Conservation (phyloP, 2,329 filamentous ascomycete species). For the Alternaria hordeiaustralica region DNA sequence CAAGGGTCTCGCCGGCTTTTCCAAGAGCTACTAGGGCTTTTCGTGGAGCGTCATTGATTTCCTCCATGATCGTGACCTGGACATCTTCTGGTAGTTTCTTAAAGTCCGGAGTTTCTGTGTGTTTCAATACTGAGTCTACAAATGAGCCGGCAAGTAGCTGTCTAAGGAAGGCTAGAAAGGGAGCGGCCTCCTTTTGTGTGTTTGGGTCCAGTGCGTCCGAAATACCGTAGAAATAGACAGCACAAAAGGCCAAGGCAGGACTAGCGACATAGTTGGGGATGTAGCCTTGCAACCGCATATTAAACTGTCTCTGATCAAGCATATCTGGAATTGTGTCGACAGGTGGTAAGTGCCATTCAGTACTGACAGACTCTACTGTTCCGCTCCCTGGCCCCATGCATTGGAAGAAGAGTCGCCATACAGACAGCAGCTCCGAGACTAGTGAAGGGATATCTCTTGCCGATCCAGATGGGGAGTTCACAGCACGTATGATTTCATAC, state of each 20-base stretch:
- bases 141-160: conserved; percentile 30
- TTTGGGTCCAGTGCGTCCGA: conserved; percentile 27
- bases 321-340: conserved; percentile 9
- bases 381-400: conserved; percentile 25
- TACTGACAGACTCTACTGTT: conserved; percentile 25
- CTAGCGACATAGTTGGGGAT: conserved; percentile 27
- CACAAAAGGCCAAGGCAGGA: conserved; percentile 34
- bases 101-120: conserved; percentile 19
- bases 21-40: conserved; percentile 28
- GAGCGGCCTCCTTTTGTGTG: conserved; percentile 28
- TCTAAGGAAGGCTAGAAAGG: conserved; percentile 37
- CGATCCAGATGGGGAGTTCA: conserved; percentile 9
- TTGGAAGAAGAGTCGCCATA: conserved; percentile 46
- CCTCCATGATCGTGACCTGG: conserved; percentile 18
- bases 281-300: conserved; percentile 32
- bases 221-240: conserved; percentile 39
- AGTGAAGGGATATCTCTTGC: conserved; percentile 24
- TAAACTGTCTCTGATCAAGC: conserved; percentile 20
- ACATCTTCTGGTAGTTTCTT: conserved; percentile 22
- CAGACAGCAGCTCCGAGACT: conserved; percentile 37
- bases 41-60: conserved; percentile 30
- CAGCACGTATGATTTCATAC: conserved; percentile 26
- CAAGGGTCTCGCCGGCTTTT: not conserved
- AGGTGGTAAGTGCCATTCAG: conserved; percentile 36
- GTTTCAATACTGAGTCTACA: conserved; percentile 19